Conservation (phyloP, 345 rosid species). For the Aegle marmelos region DNA sequence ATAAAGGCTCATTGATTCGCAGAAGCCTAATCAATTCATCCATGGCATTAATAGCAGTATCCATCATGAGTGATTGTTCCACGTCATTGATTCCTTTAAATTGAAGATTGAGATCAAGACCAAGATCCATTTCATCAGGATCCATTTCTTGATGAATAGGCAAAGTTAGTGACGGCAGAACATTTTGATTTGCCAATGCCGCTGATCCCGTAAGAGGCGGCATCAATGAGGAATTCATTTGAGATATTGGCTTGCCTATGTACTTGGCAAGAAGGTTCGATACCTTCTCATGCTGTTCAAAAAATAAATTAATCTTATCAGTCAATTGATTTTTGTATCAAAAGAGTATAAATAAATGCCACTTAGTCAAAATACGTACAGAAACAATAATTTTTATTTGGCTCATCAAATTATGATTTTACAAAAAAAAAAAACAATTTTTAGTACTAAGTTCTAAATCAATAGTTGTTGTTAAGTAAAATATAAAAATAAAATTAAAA, state of each 20-base stretch:
- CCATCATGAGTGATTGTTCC: slow-evolving; percentile 38
- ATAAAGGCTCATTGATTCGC: slow-evolving; percentile 41
- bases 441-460: too few relatives aligned
- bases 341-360: too few relatives aligned
- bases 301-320: not conserved
- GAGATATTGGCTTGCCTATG: slow-evolving; percentile 32
- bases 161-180: slow-evolving; percentile 6
- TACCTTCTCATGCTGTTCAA: slow-evolving; percentile 43
- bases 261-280: slow-evolving; percentile 31
- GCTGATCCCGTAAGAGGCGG: slow-evolving; percentile 14
- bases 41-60: slow-evolving; percentile 44
- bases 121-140: slow-evolving; percentile 12
- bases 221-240: slow-evolving; percentile 5
- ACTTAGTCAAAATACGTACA: too few relatives aligned
- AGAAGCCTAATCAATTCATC: slow-evolving; percentile 53
- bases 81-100: slow-evolving; percentile 18
- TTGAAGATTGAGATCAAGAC: not conserved
- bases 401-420: too few relatives aligned
- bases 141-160: not conserved
- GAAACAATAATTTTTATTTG: too few relatives aligned
- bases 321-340: not conserved
- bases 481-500: too few relatives aligned
- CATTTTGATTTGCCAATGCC: not conserved
- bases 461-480: too few relatives aligned
- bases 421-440: too few relatives aligned